These are phyloP conservation scores for Sphaerostilbella broomeana DNA, from an alignment of 2,329 filamentous ascomycete species.

Conservation along the genomic window DNA sequence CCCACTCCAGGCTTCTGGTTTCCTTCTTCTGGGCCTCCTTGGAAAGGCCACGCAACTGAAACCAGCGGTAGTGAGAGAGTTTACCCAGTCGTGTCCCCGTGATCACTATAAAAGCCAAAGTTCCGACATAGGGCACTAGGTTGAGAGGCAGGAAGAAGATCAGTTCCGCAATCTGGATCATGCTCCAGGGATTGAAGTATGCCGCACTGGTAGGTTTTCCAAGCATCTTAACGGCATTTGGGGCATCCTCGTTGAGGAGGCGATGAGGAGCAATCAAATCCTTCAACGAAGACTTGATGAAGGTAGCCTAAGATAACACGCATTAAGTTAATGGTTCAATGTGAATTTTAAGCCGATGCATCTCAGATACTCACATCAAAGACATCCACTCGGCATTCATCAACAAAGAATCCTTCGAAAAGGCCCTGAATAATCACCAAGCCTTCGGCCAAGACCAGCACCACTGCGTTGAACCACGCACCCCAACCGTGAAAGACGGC, in stretches of 20 bases:
- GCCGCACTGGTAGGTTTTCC: conserved; percentile 73
- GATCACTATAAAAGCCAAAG: conserved; percentile 77
- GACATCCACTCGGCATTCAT: conserved; percentile 70
- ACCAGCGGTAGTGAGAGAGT: conserved; percentile 87
- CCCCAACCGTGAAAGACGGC: conserved; percentile 80
- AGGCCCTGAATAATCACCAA: conserved; percentile 62
- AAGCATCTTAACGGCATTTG: conserved; percentile 69
- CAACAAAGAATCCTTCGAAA: conserved; percentile 76
- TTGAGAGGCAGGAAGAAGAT: conserved; percentile 75
- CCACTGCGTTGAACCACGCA: conserved; percentile 84
- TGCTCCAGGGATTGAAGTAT: conserved; percentile 80
- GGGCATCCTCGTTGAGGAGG: conserved; percentile 58
- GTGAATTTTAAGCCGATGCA: background rate
- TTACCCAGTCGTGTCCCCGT: conserved; percentile 85
- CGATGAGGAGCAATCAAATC: conserved; percentile 62
- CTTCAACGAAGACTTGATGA: conserved; percentile 67
- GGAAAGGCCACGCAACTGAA: conserved; percentile 66
- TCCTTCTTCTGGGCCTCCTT: conserved; percentile 68
- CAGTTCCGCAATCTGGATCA: conserved; percentile 86
- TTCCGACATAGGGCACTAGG: conserved; percentile 75
- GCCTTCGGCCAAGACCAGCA: conserved; percentile 80
- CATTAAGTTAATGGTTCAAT: background rate
- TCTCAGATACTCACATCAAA: conserved; percentile 61
- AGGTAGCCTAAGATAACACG: conserved; percentile 46
- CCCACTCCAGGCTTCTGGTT: conserved; percentile 61